A percentile compares a stretch with the other conserved stretches of the same genome.
These are phyloP conservation scores for Rugosomyces carneus DNA, from an alignment of 1,284 basidiomycete genomes.

Conservation along the genomic window DNA sequence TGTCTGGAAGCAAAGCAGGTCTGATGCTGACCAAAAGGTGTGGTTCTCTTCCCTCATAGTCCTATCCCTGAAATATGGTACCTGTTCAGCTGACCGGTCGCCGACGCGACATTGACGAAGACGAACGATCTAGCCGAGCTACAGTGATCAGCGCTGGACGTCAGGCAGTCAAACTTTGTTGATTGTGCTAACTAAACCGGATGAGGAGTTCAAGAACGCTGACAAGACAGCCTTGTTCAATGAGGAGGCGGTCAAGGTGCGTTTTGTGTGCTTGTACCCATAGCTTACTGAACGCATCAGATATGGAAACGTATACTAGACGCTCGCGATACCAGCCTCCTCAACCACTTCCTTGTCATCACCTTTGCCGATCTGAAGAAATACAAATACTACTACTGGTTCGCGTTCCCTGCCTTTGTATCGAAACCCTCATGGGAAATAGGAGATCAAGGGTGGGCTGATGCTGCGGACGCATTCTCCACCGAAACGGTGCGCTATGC, in stretches of 20 bases:
- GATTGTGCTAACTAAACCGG: too few species aligned
- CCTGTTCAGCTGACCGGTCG: neutral
- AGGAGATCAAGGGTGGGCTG: neutral
- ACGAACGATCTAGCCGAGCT: neutral
- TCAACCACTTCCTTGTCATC: constrained; percentile 83
- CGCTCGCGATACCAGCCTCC: constrained; percentile 42
- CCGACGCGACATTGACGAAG: neutral
- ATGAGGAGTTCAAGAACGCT: constrained; percentile 89
- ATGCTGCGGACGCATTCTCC: neutral
- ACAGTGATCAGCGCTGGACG: neutral
- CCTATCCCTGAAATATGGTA: neutral
- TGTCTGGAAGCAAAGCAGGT: neutral
- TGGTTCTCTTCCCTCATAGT: neutral
- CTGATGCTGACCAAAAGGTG: neutral
- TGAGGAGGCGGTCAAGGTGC: constrained; percentile 54
- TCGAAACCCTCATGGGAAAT: constrained; percentile 50
- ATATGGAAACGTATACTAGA: constrained; percentile 59
- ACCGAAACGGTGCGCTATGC: constrained; percentile 27
- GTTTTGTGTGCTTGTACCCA: constrained; percentile 2
- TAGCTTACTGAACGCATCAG: constrained; percentile 29
- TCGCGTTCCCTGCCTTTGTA: constrained; percentile 89
- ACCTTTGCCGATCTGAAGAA: constrained; percentile 98
- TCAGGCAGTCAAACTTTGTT: neutral
- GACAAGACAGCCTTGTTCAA: constrained; percentile 88
- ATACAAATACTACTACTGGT: constrained; percentile 98